Evolutionary conservation across 306 rosid species (phyloP).

Genomic region (Psophocarpus tetragonolobus): DNA sequence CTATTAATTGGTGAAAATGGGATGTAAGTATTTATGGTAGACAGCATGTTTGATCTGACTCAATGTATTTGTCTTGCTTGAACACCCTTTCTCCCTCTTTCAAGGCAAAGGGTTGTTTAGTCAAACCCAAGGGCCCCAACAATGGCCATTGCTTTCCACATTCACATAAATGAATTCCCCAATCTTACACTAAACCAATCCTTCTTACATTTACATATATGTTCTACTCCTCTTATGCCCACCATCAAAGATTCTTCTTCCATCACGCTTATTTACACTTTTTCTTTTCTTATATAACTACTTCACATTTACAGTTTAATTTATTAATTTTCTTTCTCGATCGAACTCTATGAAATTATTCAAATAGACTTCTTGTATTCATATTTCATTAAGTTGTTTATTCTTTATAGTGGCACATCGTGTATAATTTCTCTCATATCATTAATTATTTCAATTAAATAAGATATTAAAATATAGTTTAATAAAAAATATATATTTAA

Average conservation of each 20-base stretch:
- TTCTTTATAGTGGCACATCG: too few relatives aligned
- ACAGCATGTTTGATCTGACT: not conserved
- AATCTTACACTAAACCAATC: not conserved
- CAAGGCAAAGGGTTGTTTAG: constrained; percentile 17
- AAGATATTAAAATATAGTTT: too few relatives aligned
- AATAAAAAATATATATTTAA: too few relatives aligned
- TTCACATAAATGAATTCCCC: not conserved
- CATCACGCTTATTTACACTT: not conserved
- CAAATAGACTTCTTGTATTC: too few relatives aligned
- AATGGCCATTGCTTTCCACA: not conserved
- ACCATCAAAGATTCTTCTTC: not conserved
- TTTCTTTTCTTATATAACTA: not conserved
- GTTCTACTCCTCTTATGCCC: not conserved
- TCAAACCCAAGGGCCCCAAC: constrained; percentile 33
- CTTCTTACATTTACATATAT: not conserved
- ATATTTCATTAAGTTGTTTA: too few relatives aligned
- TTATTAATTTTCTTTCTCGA: too few relatives aligned
- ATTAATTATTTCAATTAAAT: too few relatives aligned
- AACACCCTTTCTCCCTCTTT: not conserved
- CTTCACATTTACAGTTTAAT: not conserved
- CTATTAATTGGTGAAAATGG: not conserved
- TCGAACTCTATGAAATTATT: too few relatives aligned
- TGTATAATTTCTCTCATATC: too few relatives aligned
- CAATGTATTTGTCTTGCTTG: not conserved
- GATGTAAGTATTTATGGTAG: not conserved